phyloP scores from a whole-genome alignment of 305 asterid genomes.

The Fraxinus velutina region DNA sequence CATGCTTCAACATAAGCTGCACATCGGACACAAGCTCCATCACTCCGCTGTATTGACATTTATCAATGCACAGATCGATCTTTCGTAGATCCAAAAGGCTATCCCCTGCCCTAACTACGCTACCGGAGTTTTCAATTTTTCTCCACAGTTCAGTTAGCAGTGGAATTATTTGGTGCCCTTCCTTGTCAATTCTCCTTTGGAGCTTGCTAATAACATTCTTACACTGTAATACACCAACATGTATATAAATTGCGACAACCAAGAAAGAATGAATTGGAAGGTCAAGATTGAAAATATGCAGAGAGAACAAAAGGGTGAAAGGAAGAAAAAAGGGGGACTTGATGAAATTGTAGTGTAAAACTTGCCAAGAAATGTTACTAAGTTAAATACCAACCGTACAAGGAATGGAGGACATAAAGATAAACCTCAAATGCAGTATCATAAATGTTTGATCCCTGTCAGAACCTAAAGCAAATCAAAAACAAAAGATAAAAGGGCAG shows the following conservation, averaged over 20 bases:
- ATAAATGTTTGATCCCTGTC: not conserved
- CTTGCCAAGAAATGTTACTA: not conserved
- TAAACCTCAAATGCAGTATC: not conserved
- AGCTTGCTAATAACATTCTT: conserved; percentile 77
- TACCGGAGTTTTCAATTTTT: conserved; percentile 61
- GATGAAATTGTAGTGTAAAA: not conserved
- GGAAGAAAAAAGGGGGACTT: not conserved
- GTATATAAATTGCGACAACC: conserved; percentile 12
- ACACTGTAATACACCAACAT: conserved; percentile 57
- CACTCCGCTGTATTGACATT: conserved; percentile 65
- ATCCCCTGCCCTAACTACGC: conserved; percentile 49
- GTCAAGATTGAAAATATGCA: not conserved
- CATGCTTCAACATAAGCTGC: conserved; percentile 72
- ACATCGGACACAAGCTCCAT: conserved; percentile 83
- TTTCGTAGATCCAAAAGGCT: conserved; percentile 60
- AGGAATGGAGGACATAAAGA: not conserved
- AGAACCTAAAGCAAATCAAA: not conserved
- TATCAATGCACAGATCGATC: conserved; percentile 69
- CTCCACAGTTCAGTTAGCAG: conserved; percentile 88
- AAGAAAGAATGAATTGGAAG: not conserved
- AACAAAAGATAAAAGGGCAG: not conserved
- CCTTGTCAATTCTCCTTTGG: conserved; percentile 82
- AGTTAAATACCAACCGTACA: not conserved
- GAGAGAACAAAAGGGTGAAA: not conserved
- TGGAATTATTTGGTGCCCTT: conserved; percentile 89